Evolutionary conservation across 2,329 filamentous ascomycete species (phyloP).

Genomic region (Penicillium oxalicum): DNA sequence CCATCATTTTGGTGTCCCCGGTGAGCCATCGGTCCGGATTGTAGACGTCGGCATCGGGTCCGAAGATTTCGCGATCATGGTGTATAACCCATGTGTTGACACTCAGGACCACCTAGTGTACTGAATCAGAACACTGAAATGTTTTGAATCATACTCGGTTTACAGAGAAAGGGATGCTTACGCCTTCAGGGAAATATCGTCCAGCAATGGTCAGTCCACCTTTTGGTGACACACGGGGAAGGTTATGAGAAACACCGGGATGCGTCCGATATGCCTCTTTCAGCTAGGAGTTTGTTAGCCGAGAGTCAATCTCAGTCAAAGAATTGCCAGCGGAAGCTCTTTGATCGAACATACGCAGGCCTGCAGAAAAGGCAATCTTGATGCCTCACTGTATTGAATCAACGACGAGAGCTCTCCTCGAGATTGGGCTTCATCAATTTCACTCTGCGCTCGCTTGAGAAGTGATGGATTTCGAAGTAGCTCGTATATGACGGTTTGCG

Average conservation of each 20-base stretch:
- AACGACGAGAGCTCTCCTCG: background rate
- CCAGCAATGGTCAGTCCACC: background rate
- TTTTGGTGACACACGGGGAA: background rate
- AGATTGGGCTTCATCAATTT: background rate
- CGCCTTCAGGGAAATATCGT: constrained; percentile 5
- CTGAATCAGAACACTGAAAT: background rate
- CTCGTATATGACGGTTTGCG: background rate
- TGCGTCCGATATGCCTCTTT: constrained; percentile 2
- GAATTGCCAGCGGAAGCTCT: too few relatives aligned
- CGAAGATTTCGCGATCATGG: constrained; percentile 16
- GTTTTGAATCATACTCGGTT: background rate
- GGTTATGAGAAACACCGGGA: background rate
- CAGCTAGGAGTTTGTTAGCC: background rate
- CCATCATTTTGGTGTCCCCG: background rate
- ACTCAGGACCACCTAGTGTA: constrained; percentile 17
- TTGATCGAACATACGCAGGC: background rate
- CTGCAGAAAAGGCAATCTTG: background rate
- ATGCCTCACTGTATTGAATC: background rate
- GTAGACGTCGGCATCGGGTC: constrained; percentile 18
- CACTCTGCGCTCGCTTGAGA: background rate
- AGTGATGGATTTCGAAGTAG: background rate
- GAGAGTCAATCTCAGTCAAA: background rate
- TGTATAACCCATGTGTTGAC: constrained; percentile 31
- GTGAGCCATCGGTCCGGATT: constrained; percentile 21
- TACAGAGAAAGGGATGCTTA: background rate